phyloP scores from a whole-genome alignment of 139 green algal genomes.

The Chlamydomonas sp. region DNA sequence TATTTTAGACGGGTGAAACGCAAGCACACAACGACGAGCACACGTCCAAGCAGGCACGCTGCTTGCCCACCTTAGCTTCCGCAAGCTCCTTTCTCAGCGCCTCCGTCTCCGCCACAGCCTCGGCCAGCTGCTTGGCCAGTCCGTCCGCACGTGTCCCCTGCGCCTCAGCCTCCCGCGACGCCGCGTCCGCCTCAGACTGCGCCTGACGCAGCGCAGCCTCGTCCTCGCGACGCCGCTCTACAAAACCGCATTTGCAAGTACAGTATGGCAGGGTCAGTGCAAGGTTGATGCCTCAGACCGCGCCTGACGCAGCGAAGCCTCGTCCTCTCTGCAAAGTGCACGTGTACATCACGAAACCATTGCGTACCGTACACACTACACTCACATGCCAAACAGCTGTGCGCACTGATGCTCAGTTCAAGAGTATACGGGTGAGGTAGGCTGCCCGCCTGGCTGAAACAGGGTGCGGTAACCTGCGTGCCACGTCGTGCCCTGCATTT shows the following conservation, averaged over 20 bases:
- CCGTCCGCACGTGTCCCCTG: constrained; percentile 4
- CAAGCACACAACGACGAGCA: neutral
- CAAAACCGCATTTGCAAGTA: neutral
- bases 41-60: too few relatives aligned
- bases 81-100: neutral
- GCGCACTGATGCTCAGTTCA: too few relatives aligned
- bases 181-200: constrained; percentile 7
- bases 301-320: too few relatives aligned
- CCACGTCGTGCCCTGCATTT: too few relatives aligned
- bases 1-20: neutral
- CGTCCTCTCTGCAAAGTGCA: too few relatives aligned
- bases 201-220: constrained; percentile 8
- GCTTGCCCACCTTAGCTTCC: constrained; percentile 7
- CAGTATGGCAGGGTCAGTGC: neutral
- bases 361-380: too few relatives aligned
- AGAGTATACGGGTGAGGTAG: too few relatives aligned
- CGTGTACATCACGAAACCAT: too few relatives aligned
- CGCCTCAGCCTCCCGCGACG: neutral
- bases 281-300: neutral
- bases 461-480: too few relatives aligned
- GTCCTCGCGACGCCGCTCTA: constrained; percentile 24
- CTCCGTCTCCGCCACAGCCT: neutral
- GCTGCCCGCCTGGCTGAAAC: too few relatives aligned
- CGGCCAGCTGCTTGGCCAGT: constrained; percentile 23
- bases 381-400: too few relatives aligned